Evolutionary conservation across 352 stramenopile species (phyloP), one percentile per base, ranked within the genome.

Genomic region (Hyaloperonospora brassicae): DNA sequence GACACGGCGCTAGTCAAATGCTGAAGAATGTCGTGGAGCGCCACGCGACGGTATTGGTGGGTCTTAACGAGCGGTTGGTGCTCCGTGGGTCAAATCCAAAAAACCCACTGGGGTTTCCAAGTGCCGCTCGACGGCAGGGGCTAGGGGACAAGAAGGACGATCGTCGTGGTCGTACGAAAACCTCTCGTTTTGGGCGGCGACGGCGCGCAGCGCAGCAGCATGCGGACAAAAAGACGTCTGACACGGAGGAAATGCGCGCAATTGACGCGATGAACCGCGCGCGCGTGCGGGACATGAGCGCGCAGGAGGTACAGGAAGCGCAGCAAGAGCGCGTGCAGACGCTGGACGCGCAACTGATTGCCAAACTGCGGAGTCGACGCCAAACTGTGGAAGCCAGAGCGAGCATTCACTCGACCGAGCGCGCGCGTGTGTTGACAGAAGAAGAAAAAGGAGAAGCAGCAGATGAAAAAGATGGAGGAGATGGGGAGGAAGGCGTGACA

Each of bases 1-100:
- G 47, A 69, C 23, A 52, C 44, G 44, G 60, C 17, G 46, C 57
- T 44, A 13, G 63, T 10, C 70, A 75, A 42, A 61, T 89, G 54
- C 64, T 89, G 4, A 74, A 76, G 17, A 38, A 54, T 10, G 79
- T 93, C 22, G 61, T 86, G 23, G 80, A 91, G 62, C 78, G 83
- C n/a, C 64, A 79, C 6, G 66, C 84, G 21, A 44, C 76, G 7
- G 4, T 34, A 34, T 49, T 64, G 12, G 30, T 76, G 49, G 71
- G 70, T 34, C 27, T 8, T 9, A 34, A 34, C 27, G 27, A 34
- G 27, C 27, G 27, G 4, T 34, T 34, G 27, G 4, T 34, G 8
- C 27, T 34, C 27, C 4, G 27, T 34, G 27, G 27, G 27, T 34
- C 0, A 34, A 34, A 34, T 24, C 43, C 53, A 42, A 49, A 58